These are phyloP conservation scores for Emergomyces orientalis DNA, from an alignment of 2,329 filamentous ascomycete species.

Conservation along the genomic window DNA sequence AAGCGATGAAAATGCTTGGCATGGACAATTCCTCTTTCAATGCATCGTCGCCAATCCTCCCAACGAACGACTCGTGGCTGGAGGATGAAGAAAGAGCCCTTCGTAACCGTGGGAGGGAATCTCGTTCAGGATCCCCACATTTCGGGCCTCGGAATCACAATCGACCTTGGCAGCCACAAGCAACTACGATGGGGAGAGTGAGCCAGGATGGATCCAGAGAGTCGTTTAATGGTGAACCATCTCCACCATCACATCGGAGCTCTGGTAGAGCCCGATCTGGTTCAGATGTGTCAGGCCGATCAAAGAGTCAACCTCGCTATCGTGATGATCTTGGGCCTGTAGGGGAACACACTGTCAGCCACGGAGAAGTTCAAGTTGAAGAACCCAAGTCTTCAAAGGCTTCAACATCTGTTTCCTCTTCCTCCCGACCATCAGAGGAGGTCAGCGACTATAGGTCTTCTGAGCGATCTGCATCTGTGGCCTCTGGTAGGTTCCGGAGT, in stretches of 20 bases:
- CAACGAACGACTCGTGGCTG: constrained; percentile 28
- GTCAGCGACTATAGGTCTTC: constrained; percentile 20
- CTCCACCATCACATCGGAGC: constrained; percentile 33
- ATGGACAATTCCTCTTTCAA: constrained; percentile 24
- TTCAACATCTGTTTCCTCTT: constrained; percentile 24
- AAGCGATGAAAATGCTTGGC: constrained; percentile 36
- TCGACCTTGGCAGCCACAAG: constrained; percentile 10
- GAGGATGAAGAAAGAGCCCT: constrained; percentile 30
- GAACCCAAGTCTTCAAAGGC: constrained; percentile 22
- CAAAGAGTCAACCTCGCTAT: constrained; percentile 44
- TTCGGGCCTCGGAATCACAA: constrained; percentile 21
- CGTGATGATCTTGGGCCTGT: constrained; percentile 48
- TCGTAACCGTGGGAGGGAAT: constrained; percentile 25
- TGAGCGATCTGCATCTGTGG: constrained; percentile 32
- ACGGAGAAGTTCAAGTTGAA: constrained; percentile 21
- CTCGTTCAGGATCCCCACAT: constrained; percentile 33
- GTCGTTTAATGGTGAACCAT: constrained; percentile 26
- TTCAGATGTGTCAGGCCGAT: constrained; percentile 46
- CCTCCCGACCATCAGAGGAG: constrained; percentile 32
- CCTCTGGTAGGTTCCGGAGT: constrained; percentile 32
- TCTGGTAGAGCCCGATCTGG: constrained; percentile 45
- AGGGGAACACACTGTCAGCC: constrained; percentile 34
- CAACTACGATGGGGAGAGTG: constrained; percentile 15
- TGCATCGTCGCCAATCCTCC: constrained; percentile 29
- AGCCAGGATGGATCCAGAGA: constrained; percentile 30